A percentile compares a stretch with the other conserved stretches of the same genome.
phyloP scores from a whole-genome alignment of 2,329 filamentous ascomycete species.

The Colletotrichum destructivum region DNA sequence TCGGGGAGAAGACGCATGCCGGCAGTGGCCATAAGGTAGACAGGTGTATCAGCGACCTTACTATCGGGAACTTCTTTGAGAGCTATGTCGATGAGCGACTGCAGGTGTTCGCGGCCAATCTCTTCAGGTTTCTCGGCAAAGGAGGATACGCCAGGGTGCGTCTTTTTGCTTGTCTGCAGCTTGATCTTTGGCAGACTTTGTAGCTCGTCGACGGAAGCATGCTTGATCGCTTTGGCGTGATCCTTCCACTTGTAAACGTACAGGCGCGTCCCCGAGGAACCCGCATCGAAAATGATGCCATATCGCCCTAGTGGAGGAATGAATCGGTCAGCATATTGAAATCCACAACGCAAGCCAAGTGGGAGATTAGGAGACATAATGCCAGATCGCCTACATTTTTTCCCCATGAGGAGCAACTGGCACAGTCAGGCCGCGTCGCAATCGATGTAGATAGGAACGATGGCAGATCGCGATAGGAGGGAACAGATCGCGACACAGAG shows the following conservation, averaged over 20 bases:
- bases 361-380: neutral
- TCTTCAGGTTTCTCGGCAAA: constrained; percentile 84
- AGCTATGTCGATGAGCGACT: constrained; percentile 85
- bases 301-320: constrained; percentile 71
- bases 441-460: neutral
- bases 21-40: constrained; percentile 96
- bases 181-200: constrained; percentile 83
- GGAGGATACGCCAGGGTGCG: constrained; percentile 91
- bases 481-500: neutral
- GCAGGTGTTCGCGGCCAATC: constrained; percentile 87
- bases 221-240: constrained; percentile 70
- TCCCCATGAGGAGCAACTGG: constrained; percentile 50
- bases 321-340: constrained; percentile 10
- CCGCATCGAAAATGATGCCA: constrained; percentile 96
- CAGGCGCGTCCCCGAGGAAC: constrained; percentile 95
- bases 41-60: constrained; percentile 86
- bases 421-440: constrained; percentile 26
- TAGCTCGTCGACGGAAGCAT: constrained; percentile 70
- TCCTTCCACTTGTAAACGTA: constrained; percentile 97
- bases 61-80: constrained; percentile 82
- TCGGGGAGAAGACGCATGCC: constrained; percentile 91
- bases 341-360: constrained; percentile 1
- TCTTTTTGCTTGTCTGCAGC: constrained; percentile 93
- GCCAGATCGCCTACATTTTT: constrained; percentile 51
- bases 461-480: neutral